These are phyloP conservation scores for Aureococcus anophagefferens DNA, from an alignment of 108 stramenopile genomes.

Conservation along the genomic window DNA sequence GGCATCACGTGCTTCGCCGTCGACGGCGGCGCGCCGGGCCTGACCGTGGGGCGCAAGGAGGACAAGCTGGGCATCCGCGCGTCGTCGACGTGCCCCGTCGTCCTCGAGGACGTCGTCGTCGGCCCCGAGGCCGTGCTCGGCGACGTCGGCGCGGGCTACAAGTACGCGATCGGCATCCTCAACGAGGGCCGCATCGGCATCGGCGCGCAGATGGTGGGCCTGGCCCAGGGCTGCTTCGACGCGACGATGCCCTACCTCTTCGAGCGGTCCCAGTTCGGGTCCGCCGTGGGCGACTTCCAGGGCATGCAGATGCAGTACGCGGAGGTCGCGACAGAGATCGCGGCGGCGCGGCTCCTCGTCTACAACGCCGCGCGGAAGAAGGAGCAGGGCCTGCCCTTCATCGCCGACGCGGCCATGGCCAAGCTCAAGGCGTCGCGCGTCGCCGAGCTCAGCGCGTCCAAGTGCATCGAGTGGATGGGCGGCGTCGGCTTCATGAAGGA, in stretches of 20 bases:
- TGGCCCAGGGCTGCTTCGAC: conserved; percentile 82
- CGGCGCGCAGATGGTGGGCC: conserved; percentile 74
- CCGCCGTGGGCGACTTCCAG: conserved; percentile 38
- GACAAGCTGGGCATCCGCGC: conserved; percentile 82
- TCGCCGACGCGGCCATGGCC: conserved; percentile 58
- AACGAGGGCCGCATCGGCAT: conserved; percentile 96
- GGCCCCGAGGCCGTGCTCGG: conserved; percentile 63
- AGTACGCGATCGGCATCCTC: conserved; percentile 87
- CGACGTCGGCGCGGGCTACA: conserved; percentile 76
- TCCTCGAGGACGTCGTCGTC: conserved; percentile 74
- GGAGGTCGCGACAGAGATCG: conserved; percentile 78
- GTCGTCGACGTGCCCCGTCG: conserved; percentile 76
- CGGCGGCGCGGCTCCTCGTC: conserved; percentile 77
- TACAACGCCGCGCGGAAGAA: conserved; percentile 85
- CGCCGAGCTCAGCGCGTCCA: conserved; percentile 47
- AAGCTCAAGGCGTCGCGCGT: conserved; percentile 32
- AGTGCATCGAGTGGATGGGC: conserved; percentile 79
- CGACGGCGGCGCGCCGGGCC: conserved; percentile 62
- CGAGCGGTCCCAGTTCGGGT: conserved; percentile 83
- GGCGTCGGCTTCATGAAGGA: conserved; percentile 87
- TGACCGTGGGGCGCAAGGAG: conserved; percentile 73
- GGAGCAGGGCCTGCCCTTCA: conserved; percentile 71
- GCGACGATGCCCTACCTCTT: conserved; percentile 72
- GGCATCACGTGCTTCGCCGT: conserved; percentile 91
- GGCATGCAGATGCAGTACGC: conserved; percentile 94